These are phyloP conservation scores for Aspergillus homomorphus DNA, from an alignment of 495 filamentous ascomycete genomes.

Conservation along the genomic window DNA sequence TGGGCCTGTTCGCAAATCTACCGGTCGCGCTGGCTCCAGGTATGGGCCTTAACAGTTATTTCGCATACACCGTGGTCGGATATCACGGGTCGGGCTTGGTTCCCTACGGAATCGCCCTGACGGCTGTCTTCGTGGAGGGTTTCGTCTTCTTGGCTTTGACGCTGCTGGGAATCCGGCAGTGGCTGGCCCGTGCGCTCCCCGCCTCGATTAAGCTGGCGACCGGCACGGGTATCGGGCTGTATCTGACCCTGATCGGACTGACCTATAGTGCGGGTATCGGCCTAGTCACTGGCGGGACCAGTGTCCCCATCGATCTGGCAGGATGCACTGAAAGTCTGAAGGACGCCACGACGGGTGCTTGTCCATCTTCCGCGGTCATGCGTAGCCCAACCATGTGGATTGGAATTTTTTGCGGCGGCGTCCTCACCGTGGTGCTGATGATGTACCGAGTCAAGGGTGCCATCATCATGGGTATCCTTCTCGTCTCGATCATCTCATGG, in stretches of 20 bases:
- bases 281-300: constrained; percentile 55
- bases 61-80: constrained; percentile 78
- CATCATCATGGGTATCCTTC: constrained; percentile 72
- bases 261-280: constrained; percentile 79
- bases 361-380: constrained; percentile 59
- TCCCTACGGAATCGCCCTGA: constrained; percentile 67
- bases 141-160: constrained; percentile 68
- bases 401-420: constrained; percentile 77
- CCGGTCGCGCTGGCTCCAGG: constrained; percentile 77
- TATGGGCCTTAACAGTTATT: constrained; percentile 84
- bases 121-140: constrained; percentile 81
- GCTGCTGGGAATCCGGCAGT: constrained; percentile 73
- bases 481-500: constrained; percentile 84
- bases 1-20: constrained; percentile 69
- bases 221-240: constrained; percentile 76
- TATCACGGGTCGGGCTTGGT: constrained; percentile 64
- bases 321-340: constrained; percentile 51
- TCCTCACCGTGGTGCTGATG: constrained; percentile 73
- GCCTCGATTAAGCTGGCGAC: constrained; percentile 80
- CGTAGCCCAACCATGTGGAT: constrained; percentile 76
- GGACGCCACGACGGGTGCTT: constrained; percentile 44
- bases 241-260: constrained; percentile 75
- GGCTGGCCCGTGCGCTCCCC: constrained; percentile 75
- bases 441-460: constrained; percentile 81
- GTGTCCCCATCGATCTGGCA: constrained; percentile 64